Conservation (phyloP, 305 asterid genomes). For the Plantago coronopus region DNA sequence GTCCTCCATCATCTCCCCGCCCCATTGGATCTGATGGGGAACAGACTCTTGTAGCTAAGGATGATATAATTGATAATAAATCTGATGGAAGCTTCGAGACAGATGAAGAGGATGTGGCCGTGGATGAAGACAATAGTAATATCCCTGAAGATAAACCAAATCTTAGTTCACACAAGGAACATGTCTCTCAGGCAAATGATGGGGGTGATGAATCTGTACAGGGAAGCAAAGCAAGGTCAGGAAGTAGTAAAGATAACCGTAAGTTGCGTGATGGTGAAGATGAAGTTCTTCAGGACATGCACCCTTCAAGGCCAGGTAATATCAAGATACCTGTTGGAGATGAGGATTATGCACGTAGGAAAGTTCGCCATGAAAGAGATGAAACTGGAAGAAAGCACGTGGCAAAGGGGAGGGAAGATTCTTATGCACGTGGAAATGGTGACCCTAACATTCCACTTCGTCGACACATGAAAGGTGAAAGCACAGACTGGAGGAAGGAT, state of each 20-base stretch:
- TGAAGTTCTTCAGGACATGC: conserved; percentile 65
- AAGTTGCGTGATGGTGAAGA: conserved; percentile 53
- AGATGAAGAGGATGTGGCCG: conserved; percentile 39
- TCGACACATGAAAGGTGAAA: conserved; percentile 45
- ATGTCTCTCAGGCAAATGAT: conserved; percentile 50
- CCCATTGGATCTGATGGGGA: conserved; percentile 43
- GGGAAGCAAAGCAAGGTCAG: conserved; percentile 68
- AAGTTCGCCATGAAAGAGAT: conserved; percentile 53
- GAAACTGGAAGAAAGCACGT: conserved; percentile 48
- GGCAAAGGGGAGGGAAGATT: conserved; percentile 59
- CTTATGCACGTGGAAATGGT: conserved; percentile 46
- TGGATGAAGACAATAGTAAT: conserved; percentile 37
- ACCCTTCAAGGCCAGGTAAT: conserved; percentile 32
- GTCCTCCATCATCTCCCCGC: conserved; percentile 33
- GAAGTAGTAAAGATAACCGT: conserved; percentile 60
- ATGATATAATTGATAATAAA: conserved; percentile 36
- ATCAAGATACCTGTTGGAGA: conserved; percentile 44
- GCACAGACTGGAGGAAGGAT: conserved; percentile 61
- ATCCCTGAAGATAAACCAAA: conserved; percentile 28
- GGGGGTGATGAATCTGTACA: conserved; percentile 47
- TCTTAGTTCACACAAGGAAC: conserved; percentile 32
- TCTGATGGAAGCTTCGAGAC: conserved; percentile 42
- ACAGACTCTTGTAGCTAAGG: conserved; percentile 37
- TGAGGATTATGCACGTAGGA: conserved; percentile 42
- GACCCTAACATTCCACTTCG: conserved; percentile 44